Evolutionary conservation across 805 yeast species (phyloP).

Genomic region (Hanseniaspora vineae): DNA sequence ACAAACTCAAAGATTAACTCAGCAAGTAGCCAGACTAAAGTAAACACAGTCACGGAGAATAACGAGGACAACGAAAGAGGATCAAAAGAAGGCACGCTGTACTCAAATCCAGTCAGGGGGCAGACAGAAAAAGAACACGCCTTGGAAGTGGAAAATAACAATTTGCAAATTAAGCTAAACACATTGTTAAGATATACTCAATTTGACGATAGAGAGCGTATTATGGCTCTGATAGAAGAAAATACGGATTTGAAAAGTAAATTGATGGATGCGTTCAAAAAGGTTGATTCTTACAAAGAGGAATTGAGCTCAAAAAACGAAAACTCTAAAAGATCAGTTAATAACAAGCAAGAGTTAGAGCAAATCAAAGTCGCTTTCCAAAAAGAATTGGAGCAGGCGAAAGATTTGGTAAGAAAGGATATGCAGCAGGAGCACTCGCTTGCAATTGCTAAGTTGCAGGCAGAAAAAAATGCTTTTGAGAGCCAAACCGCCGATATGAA

Average conservation of each 20-base stretch:
- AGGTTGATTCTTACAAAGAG: too few relatives aligned
- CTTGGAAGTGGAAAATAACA: constrained; percentile 17
- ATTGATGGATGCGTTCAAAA: not conserved
- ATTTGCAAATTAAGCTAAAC: constrained; percentile 16
- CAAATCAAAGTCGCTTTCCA: too few relatives aligned
- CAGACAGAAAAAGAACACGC: constrained; percentile 16
- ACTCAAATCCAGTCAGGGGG: constrained; percentile 21
- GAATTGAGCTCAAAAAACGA: too few relatives aligned
- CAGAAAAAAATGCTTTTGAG: too few relatives aligned
- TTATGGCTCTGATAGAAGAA: constrained; percentile 14
- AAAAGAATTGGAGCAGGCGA: too few relatives aligned
- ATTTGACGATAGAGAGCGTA: constrained; percentile 16
- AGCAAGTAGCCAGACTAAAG: not conserved
- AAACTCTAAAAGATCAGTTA: too few relatives aligned
- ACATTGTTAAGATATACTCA: constrained; percentile 19
- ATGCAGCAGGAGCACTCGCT: too few relatives aligned
- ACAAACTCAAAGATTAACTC: not conserved
- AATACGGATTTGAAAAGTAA: constrained; percentile 13
- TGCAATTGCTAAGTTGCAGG: too few relatives aligned
- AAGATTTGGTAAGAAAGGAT: too few relatives aligned
- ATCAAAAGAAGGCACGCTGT: not conserved
- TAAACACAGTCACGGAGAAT: not conserved
- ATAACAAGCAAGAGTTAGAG: too few relatives aligned
- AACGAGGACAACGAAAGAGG: too few relatives aligned
- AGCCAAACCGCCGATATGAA: too few relatives aligned